These are phyloP conservation scores for Xylariaceae sp. DNA, from an alignment of 2,329 filamentous ascomycete species.

Conservation along the genomic window DNA sequence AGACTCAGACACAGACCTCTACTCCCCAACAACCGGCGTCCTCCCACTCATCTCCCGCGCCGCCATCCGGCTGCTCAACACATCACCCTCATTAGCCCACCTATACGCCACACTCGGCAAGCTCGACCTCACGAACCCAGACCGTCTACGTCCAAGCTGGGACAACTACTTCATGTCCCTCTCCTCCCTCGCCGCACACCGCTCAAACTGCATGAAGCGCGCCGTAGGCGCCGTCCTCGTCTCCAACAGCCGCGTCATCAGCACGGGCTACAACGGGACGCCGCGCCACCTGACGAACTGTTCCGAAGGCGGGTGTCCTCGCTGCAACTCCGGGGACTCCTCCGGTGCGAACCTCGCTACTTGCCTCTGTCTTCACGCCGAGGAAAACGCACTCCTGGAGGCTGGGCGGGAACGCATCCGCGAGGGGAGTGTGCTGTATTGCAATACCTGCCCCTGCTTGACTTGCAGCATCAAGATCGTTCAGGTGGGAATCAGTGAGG, in stretches of 20 bases:
- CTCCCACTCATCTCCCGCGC: constrained; percentile 77
- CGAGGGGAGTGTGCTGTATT: constrained; percentile 80
- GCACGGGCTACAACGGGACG: constrained; percentile 97
- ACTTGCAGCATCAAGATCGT: constrained; percentile 99
- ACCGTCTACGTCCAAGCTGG: constrained; percentile 84
- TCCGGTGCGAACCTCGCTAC: constrained; percentile 73
- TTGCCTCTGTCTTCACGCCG: constrained; percentile 94
- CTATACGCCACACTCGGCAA: constrained; percentile 69
- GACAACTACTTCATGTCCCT: constrained; percentile 98
- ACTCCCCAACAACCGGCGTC: constrained; percentile 60
- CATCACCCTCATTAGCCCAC: constrained; percentile 65
- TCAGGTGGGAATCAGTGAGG: constrained; percentile 91
- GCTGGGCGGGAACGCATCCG: constrained; percentile 87
- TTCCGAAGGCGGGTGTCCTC: constrained; percentile 81
- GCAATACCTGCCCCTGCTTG: constrained; percentile 92
- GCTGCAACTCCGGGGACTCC: constrained; percentile 75
- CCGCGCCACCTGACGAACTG: constrained; percentile 85
- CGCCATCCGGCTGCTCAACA: constrained; percentile 82
- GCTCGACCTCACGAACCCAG: constrained; percentile 72
- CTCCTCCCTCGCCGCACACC: constrained; percentile 83
- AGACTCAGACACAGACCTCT: constrained; percentile 70
- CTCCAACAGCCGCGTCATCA: constrained; percentile 75
- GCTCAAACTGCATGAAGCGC: constrained; percentile 97
- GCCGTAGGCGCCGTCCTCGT: constrained; percentile 93
- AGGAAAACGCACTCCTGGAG: constrained; percentile 95